phyloP scores from a whole-genome alignment of 163 green algal genomes.

The Coccomyxa subellipsoidea region DNA sequence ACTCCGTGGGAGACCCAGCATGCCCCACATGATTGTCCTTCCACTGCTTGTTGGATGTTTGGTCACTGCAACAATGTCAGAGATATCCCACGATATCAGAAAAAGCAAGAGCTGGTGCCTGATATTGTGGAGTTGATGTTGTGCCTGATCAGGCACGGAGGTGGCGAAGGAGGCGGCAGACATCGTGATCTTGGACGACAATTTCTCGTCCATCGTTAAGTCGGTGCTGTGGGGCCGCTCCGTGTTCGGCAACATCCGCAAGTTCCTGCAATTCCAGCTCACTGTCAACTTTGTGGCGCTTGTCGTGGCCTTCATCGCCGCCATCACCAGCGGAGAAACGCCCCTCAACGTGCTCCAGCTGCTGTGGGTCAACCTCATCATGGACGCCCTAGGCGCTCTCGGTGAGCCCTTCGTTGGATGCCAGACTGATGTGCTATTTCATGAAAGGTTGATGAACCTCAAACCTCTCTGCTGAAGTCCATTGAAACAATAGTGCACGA shows the following conservation, averaged over 20 bases:
- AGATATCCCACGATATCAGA: too few relatives aligned
- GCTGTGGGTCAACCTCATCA: constrained; percentile 99
- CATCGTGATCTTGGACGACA: constrained; percentile 98
- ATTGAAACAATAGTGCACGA: not conserved
- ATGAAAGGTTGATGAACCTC: too few relatives aligned
- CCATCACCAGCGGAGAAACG: constrained; percentile 76
- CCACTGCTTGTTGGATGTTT: too few relatives aligned
- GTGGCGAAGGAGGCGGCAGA: constrained; percentile 96
- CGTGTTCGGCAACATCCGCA: constrained; percentile 97
- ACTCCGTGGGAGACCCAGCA: too few relatives aligned
- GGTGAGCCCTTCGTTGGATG: constrained; percentile 41
- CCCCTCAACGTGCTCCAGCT: constrained; percentile 95
- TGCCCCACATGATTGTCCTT: too few relatives aligned
- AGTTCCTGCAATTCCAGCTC: constrained; percentile 95
- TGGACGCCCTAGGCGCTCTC: constrained; percentile 93
- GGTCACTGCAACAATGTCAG: too few relatives aligned
- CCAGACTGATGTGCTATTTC: too few relatives aligned
- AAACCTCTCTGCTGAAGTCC: too few relatives aligned
- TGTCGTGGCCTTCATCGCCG: constrained; percentile 87
- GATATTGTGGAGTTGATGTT: constrained; percentile 14
- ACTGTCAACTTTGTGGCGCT: constrained; percentile 98
- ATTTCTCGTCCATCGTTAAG: constrained; percentile 96
- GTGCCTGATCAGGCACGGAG: constrained; percentile 63
- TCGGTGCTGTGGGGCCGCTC: constrained; percentile 92
- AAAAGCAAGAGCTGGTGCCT: not conserved